Percentiles rank a stretch among this genome's conserved stretches.
phyloP scores from a whole-genome alignment of 768 basidiomycete genomes.

The Tricholoma sp. region DNA sequence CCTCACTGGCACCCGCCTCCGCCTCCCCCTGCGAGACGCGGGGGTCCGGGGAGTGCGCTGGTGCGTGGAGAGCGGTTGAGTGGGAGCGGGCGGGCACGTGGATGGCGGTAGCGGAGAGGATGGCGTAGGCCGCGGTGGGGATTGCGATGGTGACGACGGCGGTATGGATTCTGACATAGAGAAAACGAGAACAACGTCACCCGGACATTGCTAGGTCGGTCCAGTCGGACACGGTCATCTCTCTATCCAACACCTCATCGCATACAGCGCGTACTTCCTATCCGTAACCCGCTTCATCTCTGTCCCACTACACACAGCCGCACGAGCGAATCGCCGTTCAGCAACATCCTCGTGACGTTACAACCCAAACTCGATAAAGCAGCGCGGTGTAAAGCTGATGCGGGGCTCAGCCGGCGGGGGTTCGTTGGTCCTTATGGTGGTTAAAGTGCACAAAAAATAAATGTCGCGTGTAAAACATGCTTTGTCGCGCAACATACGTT shows the following conservation, averaged over 20 bases:
- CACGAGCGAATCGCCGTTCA: slow-evolving; percentile 23
- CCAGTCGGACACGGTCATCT: slow-evolving; percentile 1
- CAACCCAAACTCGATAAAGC: slow-evolving; percentile 57
- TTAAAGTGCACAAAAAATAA: too few species aligned
- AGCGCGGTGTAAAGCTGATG: slow-evolving; percentile 69
- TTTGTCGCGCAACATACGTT: too few species aligned
- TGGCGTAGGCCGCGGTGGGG: not conserved
- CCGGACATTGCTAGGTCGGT: slow-evolving; percentile 1
- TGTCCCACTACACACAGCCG: not conserved
- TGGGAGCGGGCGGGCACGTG: not conserved
- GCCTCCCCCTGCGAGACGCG: slow-evolving; percentile 41
- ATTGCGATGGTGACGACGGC: slow-evolving; percentile 4
- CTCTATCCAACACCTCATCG: not conserved
- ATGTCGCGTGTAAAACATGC: too few species aligned
- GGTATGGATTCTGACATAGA: slow-evolving; percentile 1
- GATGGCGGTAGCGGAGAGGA: not conserved
- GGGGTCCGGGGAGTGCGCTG: slow-evolving; percentile 64
- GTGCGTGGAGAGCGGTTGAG: slow-evolving; percentile 20
- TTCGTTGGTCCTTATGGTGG: slow-evolving; percentile 43
- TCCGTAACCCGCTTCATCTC: not conserved
- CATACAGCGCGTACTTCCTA: too few species aligned
- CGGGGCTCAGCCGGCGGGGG: slow-evolving; percentile 56
- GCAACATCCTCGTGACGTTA: slow-evolving; percentile 40
- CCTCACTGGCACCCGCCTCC: too few species aligned
- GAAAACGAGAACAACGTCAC: not conserved